These are phyloP conservation scores for Leucosporidium scottii DNA, from an alignment of 768 basidiomycete genomes.

Conservation along the genomic window DNA sequence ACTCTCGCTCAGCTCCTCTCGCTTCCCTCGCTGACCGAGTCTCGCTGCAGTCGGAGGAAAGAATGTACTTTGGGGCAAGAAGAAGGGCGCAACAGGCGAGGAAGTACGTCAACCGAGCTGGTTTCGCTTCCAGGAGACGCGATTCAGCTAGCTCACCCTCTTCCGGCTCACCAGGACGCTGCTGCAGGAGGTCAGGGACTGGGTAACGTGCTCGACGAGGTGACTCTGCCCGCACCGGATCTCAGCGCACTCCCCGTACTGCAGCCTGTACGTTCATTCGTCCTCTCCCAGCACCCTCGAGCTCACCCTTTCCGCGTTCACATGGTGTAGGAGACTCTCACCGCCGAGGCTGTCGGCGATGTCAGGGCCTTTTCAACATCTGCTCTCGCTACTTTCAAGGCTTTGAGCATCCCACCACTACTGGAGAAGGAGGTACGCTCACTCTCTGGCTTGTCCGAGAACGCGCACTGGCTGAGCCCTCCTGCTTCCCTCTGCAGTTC, in stretches of 20 bases:
- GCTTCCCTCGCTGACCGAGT: not conserved
- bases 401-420: slow-evolving; percentile 9
- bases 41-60: not conserved
- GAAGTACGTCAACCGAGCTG: slow-evolving; percentile 12
- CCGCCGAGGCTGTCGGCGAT: slow-evolving; percentile 4
- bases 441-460: not conserved
- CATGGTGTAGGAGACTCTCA: slow-evolving; percentile 13
- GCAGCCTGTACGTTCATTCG: slow-evolving; percentile 15
- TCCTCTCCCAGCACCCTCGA: not conserved
- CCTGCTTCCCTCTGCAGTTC: not conserved
- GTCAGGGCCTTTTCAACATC: slow-evolving; percentile 13
- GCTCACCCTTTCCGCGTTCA: not conserved
- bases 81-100: not conserved
- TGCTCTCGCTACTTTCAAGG: slow-evolving; percentile 20
- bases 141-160: not conserved
- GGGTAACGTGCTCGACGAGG: slow-evolving; percentile 18
- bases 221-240: slow-evolving; percentile 20
- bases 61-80: slow-evolving; percentile 4
- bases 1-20: not conserved
- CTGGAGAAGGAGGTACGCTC: slow-evolving; percentile 12
- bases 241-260: not conserved
- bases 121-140: not conserved
- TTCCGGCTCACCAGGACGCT: not conserved
- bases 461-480: not conserved
- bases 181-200: not conserved